phyloP scores from a whole-genome alignment of 768 basidiomycete genomes.

The Lactarius psammicola region DNA sequence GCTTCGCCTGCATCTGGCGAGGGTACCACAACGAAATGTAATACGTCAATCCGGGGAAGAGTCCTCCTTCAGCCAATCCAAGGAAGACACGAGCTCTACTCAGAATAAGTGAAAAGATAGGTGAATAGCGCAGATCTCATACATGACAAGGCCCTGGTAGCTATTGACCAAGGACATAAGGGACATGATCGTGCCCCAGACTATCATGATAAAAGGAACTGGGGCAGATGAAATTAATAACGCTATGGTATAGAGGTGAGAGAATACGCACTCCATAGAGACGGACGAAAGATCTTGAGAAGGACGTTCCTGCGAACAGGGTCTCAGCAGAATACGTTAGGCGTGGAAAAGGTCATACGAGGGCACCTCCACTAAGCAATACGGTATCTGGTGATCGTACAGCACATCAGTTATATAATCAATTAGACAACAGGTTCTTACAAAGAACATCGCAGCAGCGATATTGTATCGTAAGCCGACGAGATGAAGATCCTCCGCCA shows the following conservation, averaged over 20 bases:
- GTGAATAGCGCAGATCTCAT: slow-evolving; percentile 25
- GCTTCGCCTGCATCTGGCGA: slow-evolving; percentile 52
- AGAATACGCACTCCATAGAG: slow-evolving; percentile 37
- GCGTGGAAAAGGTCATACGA: slow-evolving; percentile 34
- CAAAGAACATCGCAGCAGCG: slow-evolving; percentile 43
- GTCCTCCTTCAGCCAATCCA: slow-evolving; percentile 48
- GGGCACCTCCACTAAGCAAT: slow-evolving; percentile 41
- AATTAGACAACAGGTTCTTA: slow-evolving; percentile 21
- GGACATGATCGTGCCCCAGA: slow-evolving; percentile 42
- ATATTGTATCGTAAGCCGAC: slow-evolving; percentile 39
- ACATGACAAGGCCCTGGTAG: slow-evolving; percentile 36
- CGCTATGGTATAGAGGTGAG: background rate
- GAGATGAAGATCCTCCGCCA: slow-evolving; percentile 41
- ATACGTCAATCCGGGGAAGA: slow-evolving; percentile 42
- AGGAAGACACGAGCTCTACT: slow-evolving; percentile 43
- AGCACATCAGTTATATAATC: slow-evolving; percentile 1
- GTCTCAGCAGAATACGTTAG: background rate
- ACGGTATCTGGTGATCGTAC: slow-evolving; percentile 34
- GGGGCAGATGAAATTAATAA: slow-evolving; percentile 22
- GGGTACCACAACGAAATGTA: slow-evolving; percentile 61
- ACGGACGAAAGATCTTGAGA: slow-evolving; percentile 38
- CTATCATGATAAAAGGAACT: slow-evolving; percentile 43
- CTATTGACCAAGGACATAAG: slow-evolving; percentile 41
- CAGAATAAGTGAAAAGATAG: background rate
- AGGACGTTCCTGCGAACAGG: slow-evolving; percentile 38